phyloP scores from a whole-genome alignment of 306 rosid species.

The Gynostemma pentaphyllum region DNA sequence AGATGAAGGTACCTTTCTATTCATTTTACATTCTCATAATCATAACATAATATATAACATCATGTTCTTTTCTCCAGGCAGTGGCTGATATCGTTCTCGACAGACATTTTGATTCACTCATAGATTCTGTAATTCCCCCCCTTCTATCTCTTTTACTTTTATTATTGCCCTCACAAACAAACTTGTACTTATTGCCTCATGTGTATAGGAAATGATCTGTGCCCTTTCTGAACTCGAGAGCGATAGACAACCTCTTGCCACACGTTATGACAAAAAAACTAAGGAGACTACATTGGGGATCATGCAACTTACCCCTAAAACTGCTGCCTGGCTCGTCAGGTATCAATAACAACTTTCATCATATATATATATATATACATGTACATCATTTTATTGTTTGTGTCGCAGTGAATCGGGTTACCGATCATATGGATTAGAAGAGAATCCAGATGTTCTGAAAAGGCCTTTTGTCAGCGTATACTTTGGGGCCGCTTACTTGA shows the following conservation, averaged over 20 bases:
- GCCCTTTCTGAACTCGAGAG: slow-evolving; percentile 83
- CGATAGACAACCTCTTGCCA: slow-evolving; percentile 62
- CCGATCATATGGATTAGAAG: slow-evolving; percentile 28
- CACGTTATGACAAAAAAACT: slow-evolving; percentile 22
- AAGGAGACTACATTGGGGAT: slow-evolving; percentile 48
- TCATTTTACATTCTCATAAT: no score
- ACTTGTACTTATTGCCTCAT: no score
- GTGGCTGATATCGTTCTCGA: slow-evolving; percentile 47
- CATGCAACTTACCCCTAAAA: slow-evolving; percentile 58
- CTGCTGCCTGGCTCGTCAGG: slow-evolving; percentile 53
- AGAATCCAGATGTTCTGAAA: slow-evolving; percentile 27
- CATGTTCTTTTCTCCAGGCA: slow-evolving; percentile 57
- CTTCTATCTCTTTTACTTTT: neutral
- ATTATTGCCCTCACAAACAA: no score
- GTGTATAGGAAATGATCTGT: slow-evolving; percentile 57
- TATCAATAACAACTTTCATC: slow-evolving; percentile 7
- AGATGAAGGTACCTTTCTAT: no score
- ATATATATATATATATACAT: neutral
- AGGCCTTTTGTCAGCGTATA: slow-evolving; percentile 58
- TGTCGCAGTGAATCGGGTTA: slow-evolving; percentile 51
- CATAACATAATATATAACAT: no score
- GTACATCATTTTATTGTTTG: no score
- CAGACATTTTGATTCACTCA: slow-evolving; percentile 40
- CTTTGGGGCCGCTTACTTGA: slow-evolving; percentile 74
- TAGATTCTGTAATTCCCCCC: slow-evolving; percentile 54